A percentile compares a stretch with the other conserved stretches of the same genome.
Evolutionary conservation across 225 moss, liverwort and hornwort species (phyloP).

Genomic region (Thuidium tamariscinum): DNA sequence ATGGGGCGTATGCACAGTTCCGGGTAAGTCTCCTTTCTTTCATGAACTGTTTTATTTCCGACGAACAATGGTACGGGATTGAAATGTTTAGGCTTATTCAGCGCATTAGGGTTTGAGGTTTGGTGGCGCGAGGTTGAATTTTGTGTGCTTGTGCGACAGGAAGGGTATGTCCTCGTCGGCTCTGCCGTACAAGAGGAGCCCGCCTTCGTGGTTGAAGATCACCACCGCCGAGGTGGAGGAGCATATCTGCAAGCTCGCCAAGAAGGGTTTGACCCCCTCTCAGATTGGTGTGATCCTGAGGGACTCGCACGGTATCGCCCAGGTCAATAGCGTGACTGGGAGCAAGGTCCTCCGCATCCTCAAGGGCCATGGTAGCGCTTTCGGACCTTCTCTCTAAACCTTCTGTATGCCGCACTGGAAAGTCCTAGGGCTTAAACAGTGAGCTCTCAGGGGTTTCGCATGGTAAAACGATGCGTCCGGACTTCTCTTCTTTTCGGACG

Average conservation of each 20-base stretch:
- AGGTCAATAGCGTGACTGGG: constrained; percentile 72
- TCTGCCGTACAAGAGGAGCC: constrained; percentile 78
- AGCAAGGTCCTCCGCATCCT: constrained; percentile 82
- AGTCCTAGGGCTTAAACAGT: constrained; percentile 26
- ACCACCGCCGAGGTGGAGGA: constrained; percentile 77
- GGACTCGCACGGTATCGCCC: constrained; percentile 76
- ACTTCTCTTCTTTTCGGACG: not conserved
- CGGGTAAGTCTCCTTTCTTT: constrained; percentile 2
- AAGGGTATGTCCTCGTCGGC: constrained; percentile 98
- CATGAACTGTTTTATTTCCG: not conserved
- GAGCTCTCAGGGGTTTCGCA: constrained; percentile 31
- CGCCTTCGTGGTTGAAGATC: constrained; percentile 80
- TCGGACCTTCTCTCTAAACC: not conserved
- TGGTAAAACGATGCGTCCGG: constrained; percentile 21
- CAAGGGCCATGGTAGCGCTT: constrained; percentile 66
- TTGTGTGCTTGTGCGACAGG: not conserved
- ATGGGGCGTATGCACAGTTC: constrained; percentile 81
- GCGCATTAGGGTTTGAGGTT: not conserved
- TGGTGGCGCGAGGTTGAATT: not conserved
- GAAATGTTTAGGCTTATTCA: no score
- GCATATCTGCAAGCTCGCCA: constrained; percentile 59
- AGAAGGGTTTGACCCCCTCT: constrained; percentile 81
- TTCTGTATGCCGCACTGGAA: constrained; percentile 27
- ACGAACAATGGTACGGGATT: no score
- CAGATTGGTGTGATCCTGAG: constrained; percentile 84